Conservation (phyloP, 192 early-diverging fungal species). For the Nowakowskiella sp. region DNA sequence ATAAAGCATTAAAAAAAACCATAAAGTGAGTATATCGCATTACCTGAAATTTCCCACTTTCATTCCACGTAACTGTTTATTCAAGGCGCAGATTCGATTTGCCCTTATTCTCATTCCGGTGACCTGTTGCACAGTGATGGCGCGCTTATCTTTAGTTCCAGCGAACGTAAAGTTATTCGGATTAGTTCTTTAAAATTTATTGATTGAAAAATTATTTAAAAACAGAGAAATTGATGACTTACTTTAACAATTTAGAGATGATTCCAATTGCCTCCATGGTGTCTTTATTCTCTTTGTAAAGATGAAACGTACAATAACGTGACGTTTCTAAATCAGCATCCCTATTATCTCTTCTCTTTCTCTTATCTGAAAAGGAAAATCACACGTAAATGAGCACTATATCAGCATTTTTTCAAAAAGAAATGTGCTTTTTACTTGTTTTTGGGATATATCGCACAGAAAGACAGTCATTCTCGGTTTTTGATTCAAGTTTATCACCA, state of each 20-base stretch:
- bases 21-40: slow-evolving; percentile 2
- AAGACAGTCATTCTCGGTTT: slow-evolving; percentile 35
- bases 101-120: slow-evolving; percentile 56
- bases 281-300: slow-evolving; percentile 92
- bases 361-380: slow-evolving; percentile 1
- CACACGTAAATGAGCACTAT: slow-evolving; percentile 9
- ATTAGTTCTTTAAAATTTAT: slow-evolving; percentile 7
- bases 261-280: slow-evolving; percentile 76
- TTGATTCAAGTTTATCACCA: slow-evolving; percentile 35
- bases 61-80: slow-evolving; percentile 43
- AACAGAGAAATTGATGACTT: background rate
- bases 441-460: slow-evolving; percentile 17
- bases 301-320: slow-evolving; percentile 73
- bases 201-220: slow-evolving; percentile 11
- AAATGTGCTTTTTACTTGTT: background rate
- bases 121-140: slow-evolving; percentile 76
- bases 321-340: too few species aligned
- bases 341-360: slow-evolving; percentile 56
- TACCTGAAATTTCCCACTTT: slow-evolving; percentile 68
- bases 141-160: slow-evolving; percentile 93
- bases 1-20: slow-evolving; percentile 7
- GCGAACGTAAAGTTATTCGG: slow-evolving; percentile 67
- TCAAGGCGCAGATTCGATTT: slow-evolving; percentile 46
- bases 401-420: background rate
- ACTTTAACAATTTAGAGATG: slow-evolving; percentile 45